These are phyloP conservation scores for Eucalyptus tenuipes DNA, from an alignment of 345 rosid genomes.

Conservation along the genomic window DNA sequence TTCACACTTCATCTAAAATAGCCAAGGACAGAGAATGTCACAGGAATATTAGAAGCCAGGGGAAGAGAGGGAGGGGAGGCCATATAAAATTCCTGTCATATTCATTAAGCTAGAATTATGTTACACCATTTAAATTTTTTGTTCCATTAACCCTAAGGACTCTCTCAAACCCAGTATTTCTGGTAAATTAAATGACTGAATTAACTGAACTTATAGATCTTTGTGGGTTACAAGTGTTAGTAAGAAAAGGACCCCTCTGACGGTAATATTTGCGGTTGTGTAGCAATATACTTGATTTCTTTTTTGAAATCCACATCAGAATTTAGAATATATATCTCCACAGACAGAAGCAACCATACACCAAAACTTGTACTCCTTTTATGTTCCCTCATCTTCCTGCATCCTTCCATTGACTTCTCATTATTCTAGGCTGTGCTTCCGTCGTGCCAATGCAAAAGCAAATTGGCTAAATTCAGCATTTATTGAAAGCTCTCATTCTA, in stretches of 20 bases:
- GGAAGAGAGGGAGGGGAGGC: not conserved
- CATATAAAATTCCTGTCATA: not conserved
- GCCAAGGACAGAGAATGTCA: not conserved
- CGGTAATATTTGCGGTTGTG: rapidly evolving
- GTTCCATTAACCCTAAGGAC: not conserved
- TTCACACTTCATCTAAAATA: not conserved
- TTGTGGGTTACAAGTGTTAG: not conserved
- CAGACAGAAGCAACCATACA: not conserved
- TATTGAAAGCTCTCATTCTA: not conserved
- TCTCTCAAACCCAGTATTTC: not conserved
- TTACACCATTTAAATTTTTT: not conserved
- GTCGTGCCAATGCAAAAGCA: rapidly evolving
- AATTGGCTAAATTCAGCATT: not conserved
- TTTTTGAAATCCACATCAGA: not conserved
- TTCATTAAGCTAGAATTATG: not conserved
- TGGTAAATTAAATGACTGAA: not conserved
- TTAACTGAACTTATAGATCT: not conserved
- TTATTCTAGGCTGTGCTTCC: not conserved
- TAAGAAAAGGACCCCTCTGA: not conserved
- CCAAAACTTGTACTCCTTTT: not conserved
- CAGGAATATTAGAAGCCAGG: not conserved
- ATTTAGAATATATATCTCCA: no score
- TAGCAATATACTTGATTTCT: not conserved
- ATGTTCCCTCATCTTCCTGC: not conserved
- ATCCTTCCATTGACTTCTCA: not conserved